Base-by-base conservation (phyloP, 805 yeast species). In the Cyberlindnera mrakii region DNA sequence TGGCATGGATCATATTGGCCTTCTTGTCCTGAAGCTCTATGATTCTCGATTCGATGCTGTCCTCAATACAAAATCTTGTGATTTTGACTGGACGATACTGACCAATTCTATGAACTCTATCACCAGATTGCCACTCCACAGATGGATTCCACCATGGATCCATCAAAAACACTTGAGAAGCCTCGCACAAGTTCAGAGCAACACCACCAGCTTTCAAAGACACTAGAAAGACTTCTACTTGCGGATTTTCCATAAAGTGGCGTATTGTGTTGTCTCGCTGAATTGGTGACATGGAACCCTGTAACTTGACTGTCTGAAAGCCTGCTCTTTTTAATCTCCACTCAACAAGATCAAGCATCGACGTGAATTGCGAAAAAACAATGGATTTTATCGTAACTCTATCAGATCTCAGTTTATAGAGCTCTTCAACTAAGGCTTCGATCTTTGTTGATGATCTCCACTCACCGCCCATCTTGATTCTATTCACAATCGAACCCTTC, bases 111-210 rank as follows among this genome's bases (percentile, higher is more conserved):
- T 93, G 98, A 18, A 93, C 97, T 67, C 99, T 80, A 64, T 93
- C 99, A 64, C 96, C 96, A 40, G 95, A 83, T 63, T 93, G 99
- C 89, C 97, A 93, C 62, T 93, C 99, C 7, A 91, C 93, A 52
- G 95, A 85, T 1, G 98, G 98, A 60, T 93, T 95, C 98, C 99
- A 93, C 99, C 99, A 93, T 30, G 98, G 98, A 57, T 93, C 99
- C 71, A 93, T 71, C 36, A 93, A 73, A 53, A 93, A 93, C 37
- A 93, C 98, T 57, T 91, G 98, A 3, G 95, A 89, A 0, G 99
- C 98, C 57, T 95, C 99, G 58, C 96, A 91, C 50, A 93, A 71
- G 60, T 93, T 93, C 51, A 93, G 71, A 0, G 99, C 99, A 35
- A 93, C 99, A 66, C 99, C 99, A 52, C 99, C 99, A 0, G 99